Percentiles rank a stretch among this genome's conserved stretches.
These are phyloP conservation scores for Ophiosphaerella narmari DNA, from an alignment of 2,329 filamentous ascomycete genomes.

Conservation along the genomic window DNA sequence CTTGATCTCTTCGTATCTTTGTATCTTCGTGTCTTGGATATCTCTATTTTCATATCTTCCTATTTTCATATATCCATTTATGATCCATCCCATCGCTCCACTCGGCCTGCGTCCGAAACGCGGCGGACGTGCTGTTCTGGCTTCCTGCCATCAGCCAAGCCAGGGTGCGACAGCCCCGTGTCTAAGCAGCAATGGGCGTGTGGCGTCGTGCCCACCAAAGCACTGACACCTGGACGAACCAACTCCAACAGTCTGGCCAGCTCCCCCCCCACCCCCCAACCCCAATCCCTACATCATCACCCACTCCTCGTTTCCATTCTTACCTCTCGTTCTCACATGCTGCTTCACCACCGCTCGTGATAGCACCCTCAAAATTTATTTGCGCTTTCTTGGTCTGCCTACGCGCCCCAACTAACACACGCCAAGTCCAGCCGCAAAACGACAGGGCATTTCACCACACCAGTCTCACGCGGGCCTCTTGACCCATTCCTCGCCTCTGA, in stretches of 20 bases:
- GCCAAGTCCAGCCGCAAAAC: constrained; percentile 34
- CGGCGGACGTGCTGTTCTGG: background rate
- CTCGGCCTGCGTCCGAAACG: background rate
- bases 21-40: constrained; percentile 12
- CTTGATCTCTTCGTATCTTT: constrained; percentile 16
- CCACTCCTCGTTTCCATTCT: constrained; percentile 12
- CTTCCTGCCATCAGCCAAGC: constrained; percentile 2
- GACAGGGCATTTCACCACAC: constrained; percentile 52
- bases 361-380: constrained; percentile 1
- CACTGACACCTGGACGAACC: constrained; percentile 22
- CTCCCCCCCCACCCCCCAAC: constrained; percentile 25
- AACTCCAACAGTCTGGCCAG: constrained; percentile 18
- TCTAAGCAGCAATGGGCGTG: background rate
- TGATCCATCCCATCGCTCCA: no score
- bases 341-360: constrained; percentile 5
- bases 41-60: background rate
- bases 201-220: constrained; percentile 13
- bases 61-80: background rate
- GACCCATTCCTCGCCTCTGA: constrained; percentile 56
- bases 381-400: constrained; percentile 19
- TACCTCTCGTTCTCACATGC: constrained; percentile 15
- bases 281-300: constrained; percentile 12
- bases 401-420: constrained; percentile 29
- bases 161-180: constrained; percentile 4
- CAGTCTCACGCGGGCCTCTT: constrained; percentile 56